These are phyloP conservation scores for Colletotrichum sp. DNA, from an alignment of 2,329 filamentous ascomycete genomes.

Conservation along the genomic window DNA sequence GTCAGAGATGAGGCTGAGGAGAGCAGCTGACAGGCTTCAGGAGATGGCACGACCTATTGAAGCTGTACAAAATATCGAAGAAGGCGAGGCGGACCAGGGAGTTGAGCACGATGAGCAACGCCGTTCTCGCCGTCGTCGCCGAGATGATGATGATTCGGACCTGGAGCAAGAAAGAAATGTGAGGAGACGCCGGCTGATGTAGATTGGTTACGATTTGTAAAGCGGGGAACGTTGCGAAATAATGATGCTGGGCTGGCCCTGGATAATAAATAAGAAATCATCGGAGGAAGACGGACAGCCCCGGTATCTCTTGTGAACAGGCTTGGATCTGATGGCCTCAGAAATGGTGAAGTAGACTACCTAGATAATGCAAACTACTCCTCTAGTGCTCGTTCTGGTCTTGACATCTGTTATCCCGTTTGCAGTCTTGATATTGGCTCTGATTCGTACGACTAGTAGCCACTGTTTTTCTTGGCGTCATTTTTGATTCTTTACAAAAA, in stretches of 20 bases:
- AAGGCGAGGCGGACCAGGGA: neutral
- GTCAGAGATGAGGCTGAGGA: neutral
- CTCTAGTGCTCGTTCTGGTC: neutral
- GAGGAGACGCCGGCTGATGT: neutral
- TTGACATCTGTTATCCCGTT: neutral
- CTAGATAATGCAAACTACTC: neutral
- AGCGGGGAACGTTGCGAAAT: neutral
- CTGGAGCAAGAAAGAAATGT: neutral
- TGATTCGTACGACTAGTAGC: neutral
- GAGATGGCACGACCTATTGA: neutral
- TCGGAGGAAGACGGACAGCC: neutral
- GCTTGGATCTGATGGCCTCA: neutral
- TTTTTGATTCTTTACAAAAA: neutral
- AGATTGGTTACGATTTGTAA: neutral
- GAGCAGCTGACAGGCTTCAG: neutral
- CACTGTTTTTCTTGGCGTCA: neutral
- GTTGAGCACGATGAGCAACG: neutral
- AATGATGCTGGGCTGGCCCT: neutral
- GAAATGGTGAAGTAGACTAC: neutral
- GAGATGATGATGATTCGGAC: neutral
- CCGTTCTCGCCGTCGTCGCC: neutral
- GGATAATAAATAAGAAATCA: neutral
- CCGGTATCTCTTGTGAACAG: neutral
- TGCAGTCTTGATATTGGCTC: neutral
- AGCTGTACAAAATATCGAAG: neutral